A percentile compares a stretch with the other conserved stretches of the same genome.
Evolutionary conservation across 139 green algal species (phyloP).

Genomic region (Auxenochlorella protothecoides): DNA sequence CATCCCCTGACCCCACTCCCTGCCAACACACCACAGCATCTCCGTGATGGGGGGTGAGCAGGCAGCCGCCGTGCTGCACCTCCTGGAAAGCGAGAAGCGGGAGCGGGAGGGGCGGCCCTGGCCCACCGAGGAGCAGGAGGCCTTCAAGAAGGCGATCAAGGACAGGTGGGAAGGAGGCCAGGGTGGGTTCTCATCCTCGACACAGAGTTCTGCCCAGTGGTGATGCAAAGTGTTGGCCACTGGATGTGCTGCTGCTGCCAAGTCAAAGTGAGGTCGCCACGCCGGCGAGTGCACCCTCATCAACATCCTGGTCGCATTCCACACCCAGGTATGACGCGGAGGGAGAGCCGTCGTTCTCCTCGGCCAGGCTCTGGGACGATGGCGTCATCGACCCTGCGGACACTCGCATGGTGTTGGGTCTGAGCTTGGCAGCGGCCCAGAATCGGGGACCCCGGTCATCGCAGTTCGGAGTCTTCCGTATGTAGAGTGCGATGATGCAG

Average conservation of each 20-base stretch:
- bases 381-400: constrained; percentile 83
- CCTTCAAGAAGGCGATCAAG: constrained; percentile 57
- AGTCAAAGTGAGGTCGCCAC: no score
- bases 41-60: constrained; percentile 86
- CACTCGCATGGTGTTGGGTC: constrained; percentile 55
- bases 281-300: background rate
- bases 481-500: constrained; percentile 13
- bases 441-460: constrained; percentile 1
- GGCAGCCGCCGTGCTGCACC: constrained; percentile 64
- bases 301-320: background rate
- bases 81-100: constrained; percentile 75
- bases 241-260: background rate
- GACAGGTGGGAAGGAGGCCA: constrained; percentile 7
- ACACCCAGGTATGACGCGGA: constrained; percentile 62
- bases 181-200: background rate
- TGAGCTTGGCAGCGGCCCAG: constrained; percentile 54
- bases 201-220: background rate
- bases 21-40: constrained; percentile 40
- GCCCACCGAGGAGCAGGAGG: constrained; percentile 52
- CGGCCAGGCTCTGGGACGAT: constrained; percentile 86
- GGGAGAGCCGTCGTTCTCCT: constrained; percentile 58
- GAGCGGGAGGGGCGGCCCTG: constrained; percentile 42
- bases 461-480: constrained; percentile 40
- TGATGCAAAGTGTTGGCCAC: background rate
- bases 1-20: background rate